These are phyloP conservation scores for Hypoxylon perforatum DNA, from an alignment of 495 filamentous ascomycete species.

Conservation along the genomic window DNA sequence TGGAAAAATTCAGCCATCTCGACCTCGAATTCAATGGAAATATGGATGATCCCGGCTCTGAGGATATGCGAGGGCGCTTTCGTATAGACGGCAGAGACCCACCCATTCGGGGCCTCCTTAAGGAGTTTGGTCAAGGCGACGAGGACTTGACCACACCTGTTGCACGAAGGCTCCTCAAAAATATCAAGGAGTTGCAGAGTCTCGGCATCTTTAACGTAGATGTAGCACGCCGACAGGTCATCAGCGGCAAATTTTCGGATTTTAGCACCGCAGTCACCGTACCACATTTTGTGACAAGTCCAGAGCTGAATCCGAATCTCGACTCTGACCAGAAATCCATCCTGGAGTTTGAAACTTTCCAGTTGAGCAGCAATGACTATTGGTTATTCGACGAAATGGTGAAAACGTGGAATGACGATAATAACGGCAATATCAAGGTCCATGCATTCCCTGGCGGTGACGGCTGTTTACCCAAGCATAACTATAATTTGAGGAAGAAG, in stretches of 20 bases:
- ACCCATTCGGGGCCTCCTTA: constrained; percentile 18
- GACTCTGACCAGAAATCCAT: neutral
- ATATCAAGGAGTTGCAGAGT: constrained; percentile 4
- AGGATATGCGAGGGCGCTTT: constrained; percentile 5
- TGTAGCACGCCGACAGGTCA: neutral
- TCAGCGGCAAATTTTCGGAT: constrained; percentile 11
- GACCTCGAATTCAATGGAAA: constrained; percentile 3
- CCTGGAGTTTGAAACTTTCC: constrained; percentile 7
- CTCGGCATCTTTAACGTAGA: constrained; percentile 16
- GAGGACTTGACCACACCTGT: neutral
- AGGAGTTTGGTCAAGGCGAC: constrained; percentile 1
- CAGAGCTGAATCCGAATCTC: constrained; percentile 10
- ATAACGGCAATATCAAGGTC: neutral
- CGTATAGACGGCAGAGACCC: constrained; percentile 3
- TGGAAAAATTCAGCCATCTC: constrained; percentile 6
- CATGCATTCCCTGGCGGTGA: neutral
- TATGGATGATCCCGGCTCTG: neutral
- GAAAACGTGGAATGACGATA: neutral
- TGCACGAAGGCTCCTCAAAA: neutral
- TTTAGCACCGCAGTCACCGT: constrained; percentile 12
- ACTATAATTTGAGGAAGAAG: neutral
- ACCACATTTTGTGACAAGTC: constrained; percentile 10
- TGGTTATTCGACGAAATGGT: constrained; percentile 8
- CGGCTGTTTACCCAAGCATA: neutral
- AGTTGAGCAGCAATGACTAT: constrained; percentile 4